Evolutionary conservation across 2,329 filamentous ascomycete species (phyloP).

Genomic region (Xylaria sp.): DNA sequence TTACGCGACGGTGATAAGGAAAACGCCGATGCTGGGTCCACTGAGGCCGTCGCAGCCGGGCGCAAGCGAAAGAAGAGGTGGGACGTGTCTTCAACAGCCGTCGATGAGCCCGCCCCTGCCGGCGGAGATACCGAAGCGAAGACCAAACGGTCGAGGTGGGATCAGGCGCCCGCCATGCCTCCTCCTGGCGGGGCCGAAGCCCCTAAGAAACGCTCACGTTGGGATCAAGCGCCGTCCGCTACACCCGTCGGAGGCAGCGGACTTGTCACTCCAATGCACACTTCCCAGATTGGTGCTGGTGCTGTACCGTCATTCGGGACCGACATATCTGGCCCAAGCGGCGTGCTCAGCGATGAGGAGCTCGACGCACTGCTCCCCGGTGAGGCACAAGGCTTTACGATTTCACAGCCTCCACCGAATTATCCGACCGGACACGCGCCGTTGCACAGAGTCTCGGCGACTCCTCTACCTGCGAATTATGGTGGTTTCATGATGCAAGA

Average conservation of each 20-base stretch:
- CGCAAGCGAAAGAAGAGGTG: constrained; percentile 94
- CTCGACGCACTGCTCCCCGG: constrained; percentile 90
- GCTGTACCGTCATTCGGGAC: constrained; percentile 77
- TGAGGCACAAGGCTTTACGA: constrained; percentile 90
- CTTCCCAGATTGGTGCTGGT: constrained; percentile 67
- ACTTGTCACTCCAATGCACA: constrained; percentile 82
- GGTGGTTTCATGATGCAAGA: constrained; percentile 97
- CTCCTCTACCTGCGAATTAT: constrained; percentile 75
- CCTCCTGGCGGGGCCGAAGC: constrained; percentile 65
- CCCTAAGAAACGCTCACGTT: constrained; percentile 82
- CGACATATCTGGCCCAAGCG: constrained; percentile 82
- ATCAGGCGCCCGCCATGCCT: constrained; percentile 75
- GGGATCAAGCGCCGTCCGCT: constrained; percentile 89
- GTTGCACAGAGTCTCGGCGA: constrained; percentile 78
- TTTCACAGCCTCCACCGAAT: constrained; percentile 88
- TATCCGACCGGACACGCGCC: constrained; percentile 86
- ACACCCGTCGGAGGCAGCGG: constrained; percentile 79
- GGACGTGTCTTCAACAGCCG: constrained; percentile 76
- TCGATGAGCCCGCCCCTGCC: constrained; percentile 62
- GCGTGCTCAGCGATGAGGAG: constrained; percentile 90
- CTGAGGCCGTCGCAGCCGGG: constrained; percentile 70
- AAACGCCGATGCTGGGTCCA: constrained; percentile 75
- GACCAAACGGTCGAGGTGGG: constrained; percentile 86
- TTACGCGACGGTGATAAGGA: constrained; percentile 81
- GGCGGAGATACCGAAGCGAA: constrained; percentile 68